Conservation (phyloP, 2,329 filamentous ascomycete species). For the Trichoderma cornu-damae region DNA sequence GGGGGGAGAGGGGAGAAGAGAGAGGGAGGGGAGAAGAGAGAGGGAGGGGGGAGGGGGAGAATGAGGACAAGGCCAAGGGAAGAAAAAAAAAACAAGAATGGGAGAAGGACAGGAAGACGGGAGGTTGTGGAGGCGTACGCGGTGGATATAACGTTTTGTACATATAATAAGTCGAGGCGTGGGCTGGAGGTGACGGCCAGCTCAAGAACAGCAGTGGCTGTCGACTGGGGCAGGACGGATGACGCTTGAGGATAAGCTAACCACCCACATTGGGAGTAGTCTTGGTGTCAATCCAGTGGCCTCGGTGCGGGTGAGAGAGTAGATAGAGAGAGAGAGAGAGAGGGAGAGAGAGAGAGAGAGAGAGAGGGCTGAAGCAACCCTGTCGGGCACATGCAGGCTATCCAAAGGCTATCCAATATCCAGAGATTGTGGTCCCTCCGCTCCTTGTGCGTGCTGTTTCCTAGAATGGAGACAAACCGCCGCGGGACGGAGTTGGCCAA, state of each 20-base stretch:
- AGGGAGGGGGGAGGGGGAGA: constrained; percentile 2
- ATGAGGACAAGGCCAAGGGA: too few species aligned
- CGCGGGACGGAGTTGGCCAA: constrained; percentile 16
- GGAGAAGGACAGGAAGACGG: background rate
- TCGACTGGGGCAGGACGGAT: constrained; percentile 39
- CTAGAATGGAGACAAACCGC: constrained; percentile 17
- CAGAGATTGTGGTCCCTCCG: constrained; percentile 15
- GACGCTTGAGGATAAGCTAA: constrained; percentile 39
- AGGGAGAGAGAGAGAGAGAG: constrained; percentile 24
- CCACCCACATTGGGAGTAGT: constrained; percentile 43
- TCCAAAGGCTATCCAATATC: constrained; percentile 18
- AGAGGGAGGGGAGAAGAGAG: too few species aligned
- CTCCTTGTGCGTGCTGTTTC: constrained; percentile 16
- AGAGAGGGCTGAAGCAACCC: constrained; percentile 30
- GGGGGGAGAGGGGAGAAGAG: constrained; percentile 8
- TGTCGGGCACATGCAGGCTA: constrained; percentile 18
- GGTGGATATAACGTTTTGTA: constrained; percentile 34
- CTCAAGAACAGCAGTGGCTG: constrained; percentile 35
- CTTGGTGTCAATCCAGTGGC: constrained; percentile 27
- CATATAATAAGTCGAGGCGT: constrained; percentile 22
- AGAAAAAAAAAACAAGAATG: constrained; percentile 8
- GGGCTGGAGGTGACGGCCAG: constrained; percentile 47
- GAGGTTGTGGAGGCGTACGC: constrained; percentile 23
- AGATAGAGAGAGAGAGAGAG: too few species aligned
- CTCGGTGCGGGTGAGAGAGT: constrained; percentile 24